Percentiles rank a stretch among this genome's conserved stretches.
These are phyloP conservation scores for Vachellia collinsii DNA, from an alignment of 306 rosid species.

Conservation along the genomic window DNA sequence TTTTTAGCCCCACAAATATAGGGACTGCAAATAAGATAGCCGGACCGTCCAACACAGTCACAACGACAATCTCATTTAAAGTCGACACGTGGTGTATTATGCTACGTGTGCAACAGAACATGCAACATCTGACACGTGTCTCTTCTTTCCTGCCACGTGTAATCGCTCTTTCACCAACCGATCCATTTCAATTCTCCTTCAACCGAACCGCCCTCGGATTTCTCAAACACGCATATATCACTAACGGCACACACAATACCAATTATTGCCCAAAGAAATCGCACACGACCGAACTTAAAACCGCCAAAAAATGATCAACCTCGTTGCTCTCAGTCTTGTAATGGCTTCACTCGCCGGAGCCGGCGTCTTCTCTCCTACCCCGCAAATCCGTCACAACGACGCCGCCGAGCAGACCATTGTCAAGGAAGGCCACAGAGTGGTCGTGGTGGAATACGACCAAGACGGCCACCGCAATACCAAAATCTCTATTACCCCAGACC, in stretches of 20 bases:
- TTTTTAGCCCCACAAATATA: background rate
- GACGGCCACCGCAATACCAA: slow-evolving; percentile 62
- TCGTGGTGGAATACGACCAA: slow-evolving; percentile 72
- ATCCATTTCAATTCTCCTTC: background rate
- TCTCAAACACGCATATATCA: background rate
- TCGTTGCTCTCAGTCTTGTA: slow-evolving; percentile 53
- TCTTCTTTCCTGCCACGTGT: slow-evolving; percentile 14
- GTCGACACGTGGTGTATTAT: slow-evolving; percentile 30
- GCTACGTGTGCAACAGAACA: slow-evolving; percentile 31
- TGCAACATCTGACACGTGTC: slow-evolving; percentile 23
- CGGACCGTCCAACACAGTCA: background rate
- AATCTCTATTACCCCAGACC: slow-evolving; percentile 62
- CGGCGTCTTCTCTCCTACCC: slow-evolving; percentile 60
- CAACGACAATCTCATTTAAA: background rate
- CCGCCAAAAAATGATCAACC: slow-evolving; percentile 57
- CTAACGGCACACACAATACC: too few relatives aligned
- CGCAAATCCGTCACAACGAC: slow-evolving; percentile 23
- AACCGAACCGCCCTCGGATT: background rate
- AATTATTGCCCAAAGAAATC: background rate
- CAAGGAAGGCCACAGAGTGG: slow-evolving; percentile 65
- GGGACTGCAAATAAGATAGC: background rate
- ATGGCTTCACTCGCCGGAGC: slow-evolving; percentile 57
- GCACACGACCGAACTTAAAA: background rate
- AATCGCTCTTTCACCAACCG: background rate
- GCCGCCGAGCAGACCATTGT: slow-evolving; percentile 50